Evolutionary conservation across 768 basidiomycete genomes (phyloP), one percentile per base, ranked within the genome.

Genomic region (Gloeopeniophorella convolvens): DNA sequence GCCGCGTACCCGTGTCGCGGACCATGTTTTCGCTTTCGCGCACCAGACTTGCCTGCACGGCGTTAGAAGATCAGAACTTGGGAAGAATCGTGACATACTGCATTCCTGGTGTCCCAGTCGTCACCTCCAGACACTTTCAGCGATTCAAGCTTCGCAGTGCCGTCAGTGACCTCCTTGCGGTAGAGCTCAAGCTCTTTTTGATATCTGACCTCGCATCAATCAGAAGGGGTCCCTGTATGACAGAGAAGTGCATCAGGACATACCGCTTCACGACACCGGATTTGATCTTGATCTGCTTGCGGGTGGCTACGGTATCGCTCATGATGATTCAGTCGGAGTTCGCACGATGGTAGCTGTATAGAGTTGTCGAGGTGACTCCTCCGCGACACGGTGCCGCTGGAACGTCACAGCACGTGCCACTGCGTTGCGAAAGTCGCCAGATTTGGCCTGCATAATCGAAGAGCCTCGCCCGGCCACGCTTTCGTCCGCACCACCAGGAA

Each of bases 11-110:
- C 18, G 82, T 75, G 62, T 91, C 87, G 43, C 68, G 67, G 51
- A 91, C 76, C 89, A 94, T 89, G 72, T 80, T 89, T 54, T 78
- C 69, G 35, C 83, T 82, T 71, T 94, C 90, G 49, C 86, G 50
- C 30, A 56, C 82, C 42, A 82, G 67, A 70, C 43, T 47, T 18
- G 36, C 31, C 54, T 56, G 15, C 3, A 21, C 1, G 8, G n/a
- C 13, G 3, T 5, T 8, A 18, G 11, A 8, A 16, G 15, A 10
- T 16, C 11, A 39, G 23, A 23, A 6, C 26, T 18, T 8, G 1
- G 13, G 32, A 1, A 16, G 18, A 35, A 43, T 57, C 41, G 2
- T 10, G 24, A 70, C 83, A 58, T 63, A 87, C 88, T 61, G 74
- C 78, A 66, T 82, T 89, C 66, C 79, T 86, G 63, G 85, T 69